These are phyloP conservation scores for Lachnellula cervina DNA, from an alignment of 2,329 filamentous ascomycete genomes.

Conservation along the genomic window DNA sequence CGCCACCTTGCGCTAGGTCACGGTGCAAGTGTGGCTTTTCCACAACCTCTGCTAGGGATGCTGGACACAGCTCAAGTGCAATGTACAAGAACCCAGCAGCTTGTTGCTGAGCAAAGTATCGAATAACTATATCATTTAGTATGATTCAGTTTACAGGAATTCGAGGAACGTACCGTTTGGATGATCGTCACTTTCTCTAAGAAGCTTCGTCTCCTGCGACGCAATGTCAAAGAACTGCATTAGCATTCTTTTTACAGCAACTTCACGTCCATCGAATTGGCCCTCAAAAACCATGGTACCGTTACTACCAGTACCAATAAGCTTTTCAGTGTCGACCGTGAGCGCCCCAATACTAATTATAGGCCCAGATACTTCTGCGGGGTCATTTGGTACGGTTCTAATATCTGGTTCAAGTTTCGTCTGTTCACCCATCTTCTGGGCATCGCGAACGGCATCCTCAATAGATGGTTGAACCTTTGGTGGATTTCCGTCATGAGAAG, in stretches of 20 bases:
- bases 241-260: conserved; percentile 95
- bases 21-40: conserved; percentile 66
- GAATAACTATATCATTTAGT: conserved; percentile 61
- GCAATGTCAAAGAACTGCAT: conserved; percentile 95
- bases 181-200: conserved; percentile 92
- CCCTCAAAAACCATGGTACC: conserved; percentile 95
- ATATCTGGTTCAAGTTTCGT: conserved; percentile 58
- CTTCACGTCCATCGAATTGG: conserved; percentile 87
- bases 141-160: neutral
- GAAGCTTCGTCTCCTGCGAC: conserved; percentile 82
- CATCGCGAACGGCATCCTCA: conserved; percentile 55
- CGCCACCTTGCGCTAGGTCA: conserved; percentile 66
- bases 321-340: conserved; percentile 58
- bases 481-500: conserved; percentile 36
- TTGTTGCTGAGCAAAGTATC: conserved; percentile 89
- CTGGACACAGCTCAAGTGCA: conserved; percentile 87
- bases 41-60: conserved; percentile 86
- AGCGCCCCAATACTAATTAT: conserved; percentile 59
- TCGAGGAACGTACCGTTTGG: conserved; percentile 58
- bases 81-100: conserved; percentile 93
- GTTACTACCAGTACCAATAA: conserved; percentile 78
- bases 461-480: conserved; percentile 40
- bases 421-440: conserved; percentile 51
- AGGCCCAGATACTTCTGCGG: conserved; percentile 55
- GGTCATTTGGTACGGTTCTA: conserved; percentile 51